Evolutionary conservation across 2,329 filamentous ascomycete genomes (phyloP).

Genomic region (Dactylonectria macrodidyma): DNA sequence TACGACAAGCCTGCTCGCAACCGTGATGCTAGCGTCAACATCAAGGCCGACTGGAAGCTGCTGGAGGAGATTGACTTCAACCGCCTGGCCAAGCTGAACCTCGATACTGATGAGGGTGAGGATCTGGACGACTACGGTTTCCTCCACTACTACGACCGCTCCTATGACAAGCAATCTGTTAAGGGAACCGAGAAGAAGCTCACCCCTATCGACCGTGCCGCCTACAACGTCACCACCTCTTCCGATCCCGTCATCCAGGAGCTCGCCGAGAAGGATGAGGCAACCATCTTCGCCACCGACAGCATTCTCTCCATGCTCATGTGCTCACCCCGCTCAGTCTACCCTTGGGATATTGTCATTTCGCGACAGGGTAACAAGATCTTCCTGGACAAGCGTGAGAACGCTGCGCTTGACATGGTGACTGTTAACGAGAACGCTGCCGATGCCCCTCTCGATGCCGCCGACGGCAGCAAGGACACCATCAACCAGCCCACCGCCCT

Average conservation of each 20-base stretch:
- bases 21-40: constrained; percentile 95
- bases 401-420: constrained; percentile 94
- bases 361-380: constrained; percentile 94
- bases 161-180: constrained; percentile 93
- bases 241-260: constrained; percentile 98
- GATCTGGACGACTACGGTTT: constrained; percentile 97
- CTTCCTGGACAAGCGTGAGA: constrained; percentile 98
- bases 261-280: constrained; percentile 94
- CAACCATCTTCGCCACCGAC: constrained; percentile 96
- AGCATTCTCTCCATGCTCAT: constrained; percentile 99
- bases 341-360: constrained; percentile 98
- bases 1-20: constrained; percentile 98
- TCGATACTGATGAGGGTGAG: constrained; percentile 95
- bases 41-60: constrained; percentile 95
- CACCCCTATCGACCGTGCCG: constrained; percentile 90
- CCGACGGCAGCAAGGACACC: constrained; percentile 92
- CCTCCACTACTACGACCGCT: constrained; percentile 97
- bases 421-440: constrained; percentile 99
- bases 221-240: constrained; percentile 98
- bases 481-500: constrained; percentile 96
- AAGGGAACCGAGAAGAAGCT: constrained; percentile 92
- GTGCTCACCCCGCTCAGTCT: constrained; percentile 96
- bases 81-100: constrained; percentile 93
- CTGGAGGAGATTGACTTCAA: constrained; percentile 99
- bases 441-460: constrained; percentile 91